Evolutionary conservation across 1,284 basidiomycete genomes (phyloP), one percentile per base, ranked within the genome.

Genomic region (Trichosporon coremiiforme): DNA sequence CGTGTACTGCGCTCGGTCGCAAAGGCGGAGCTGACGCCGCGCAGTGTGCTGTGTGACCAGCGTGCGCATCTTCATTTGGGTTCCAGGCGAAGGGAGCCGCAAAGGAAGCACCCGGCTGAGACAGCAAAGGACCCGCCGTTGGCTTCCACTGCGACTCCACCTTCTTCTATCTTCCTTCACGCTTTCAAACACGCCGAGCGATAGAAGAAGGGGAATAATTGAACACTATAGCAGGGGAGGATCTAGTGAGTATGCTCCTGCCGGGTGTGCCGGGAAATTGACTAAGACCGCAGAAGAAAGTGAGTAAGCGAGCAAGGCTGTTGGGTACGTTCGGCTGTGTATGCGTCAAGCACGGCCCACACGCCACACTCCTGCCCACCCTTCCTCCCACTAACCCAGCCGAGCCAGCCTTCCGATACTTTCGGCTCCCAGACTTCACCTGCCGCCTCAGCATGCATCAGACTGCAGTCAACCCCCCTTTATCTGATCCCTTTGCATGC

Each of bases 31-130:
- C 36, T 38, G 36, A 38, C 17, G 41, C 17, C n/a, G 47, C 17
- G 47, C 8, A 9, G 20, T 53, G n/a, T 53, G n/a, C 47, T 22
- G 47, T 53, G 13, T 22, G n/a, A 53, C 4, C 47, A 7, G 47
- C 47, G 47, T 20, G 47, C 7, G 2, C 20, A 53, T 53, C 47
- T 53, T 22, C 3, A 53, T 53, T 3, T 53, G 1, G 47, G 47
- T 53, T 22, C 47, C 47, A 53, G 47, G 47, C 47, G 47, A 53
- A 53, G 47, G 47, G 47, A 53, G n/a, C 47, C 47, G 47, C 20
- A 22, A 20, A 53, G 20, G 47, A 53, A 53, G 47, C 47, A 22
- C 3, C 36, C 9, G 17, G 12, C 20, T 10, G 47, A 22, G 47
- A 22, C 47, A 20, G n/a, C 47, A 53, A 53, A 53, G 47, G 20